Base-by-base conservation (phyloP, 169 alveolate species). In the Plasmodium coatneyi region DNA sequence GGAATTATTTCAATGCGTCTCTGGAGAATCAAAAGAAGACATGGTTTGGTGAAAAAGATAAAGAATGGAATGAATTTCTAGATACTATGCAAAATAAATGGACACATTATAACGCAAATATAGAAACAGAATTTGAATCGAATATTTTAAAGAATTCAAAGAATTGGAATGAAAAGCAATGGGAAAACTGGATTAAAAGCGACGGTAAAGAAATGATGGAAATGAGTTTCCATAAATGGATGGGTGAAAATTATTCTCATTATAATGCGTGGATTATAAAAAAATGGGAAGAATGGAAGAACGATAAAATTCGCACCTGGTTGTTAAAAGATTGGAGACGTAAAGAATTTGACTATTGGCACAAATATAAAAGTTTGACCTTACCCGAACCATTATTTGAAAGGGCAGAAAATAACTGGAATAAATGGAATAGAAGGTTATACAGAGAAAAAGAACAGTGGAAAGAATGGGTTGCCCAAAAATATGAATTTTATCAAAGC, bases 291-390 rank as follows among this genome's bases (percentile, higher is more conserved):
- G 32, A 79, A 79, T 79, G 84, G 84, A 79, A 79, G 54, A 22
- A 43, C 56, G 84, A 43, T 1, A 79, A 79, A 79, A 79, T 79
- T 22, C 30, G 5, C 30, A 79, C 84, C 9, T 79, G 84, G 84
- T 39, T 79, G 43, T 36, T 36, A 49, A 79, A 79, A 79, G 84
- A 79, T 41, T 79, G 84, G 84, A 79, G 84, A 30, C 60, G 84
- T 39, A 49, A 79, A 32, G 84, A 79, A 79, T 79, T n/a, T 43
- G 84, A 79, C n/a, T 79, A 79, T 22, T 79, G 84, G 84, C 25
- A 79, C 0, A 79, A 43, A 79, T 41, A 39, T 10, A 43, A 79
- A 79, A 0, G 19, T 41, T 2, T 79, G n/a, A 41, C 56, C 39
- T n/a, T 79, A 30, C 71, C 84, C 5, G 39, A 79, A 36, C 84